A percentile compares a stretch with the other conserved stretches of the same genome.
These are phyloP conservation scores for Syzygium jambos DNA, from an alignment of 345 rosid genomes.

Conservation along the genomic window DNA sequence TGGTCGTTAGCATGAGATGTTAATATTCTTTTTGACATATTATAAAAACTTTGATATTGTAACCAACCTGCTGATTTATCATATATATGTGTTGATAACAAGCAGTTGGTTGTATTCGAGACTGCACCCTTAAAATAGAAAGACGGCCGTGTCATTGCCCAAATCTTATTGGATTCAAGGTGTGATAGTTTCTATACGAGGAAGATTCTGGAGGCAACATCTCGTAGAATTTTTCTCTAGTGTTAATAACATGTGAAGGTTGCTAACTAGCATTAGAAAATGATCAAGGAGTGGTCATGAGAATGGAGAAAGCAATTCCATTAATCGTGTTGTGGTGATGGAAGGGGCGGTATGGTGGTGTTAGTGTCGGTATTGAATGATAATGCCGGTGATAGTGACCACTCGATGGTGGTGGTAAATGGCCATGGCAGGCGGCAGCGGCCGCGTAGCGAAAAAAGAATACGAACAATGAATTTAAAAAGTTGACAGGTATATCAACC, in stretches of 20 bases:
- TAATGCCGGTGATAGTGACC: neutral
- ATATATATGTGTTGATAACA: no score
- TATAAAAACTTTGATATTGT: no score
- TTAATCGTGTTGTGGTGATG: neutral
- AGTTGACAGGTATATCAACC: neutral
- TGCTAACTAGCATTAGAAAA: neutral
- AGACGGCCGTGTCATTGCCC: no score
- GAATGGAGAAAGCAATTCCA: neutral
- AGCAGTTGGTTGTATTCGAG: no score
- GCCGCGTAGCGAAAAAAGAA: neutral
- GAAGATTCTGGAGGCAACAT: neutral
- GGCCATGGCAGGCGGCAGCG: fast-evolving
- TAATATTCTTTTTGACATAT: no score
- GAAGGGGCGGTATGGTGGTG: neutral
- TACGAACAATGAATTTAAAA: neutral
- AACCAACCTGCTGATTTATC: no score
- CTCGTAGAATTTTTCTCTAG: neutral
- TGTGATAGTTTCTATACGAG: neutral
- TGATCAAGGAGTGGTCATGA: neutral
- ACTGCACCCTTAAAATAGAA: no score
- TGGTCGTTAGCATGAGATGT: no score
- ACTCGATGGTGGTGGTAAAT: neutral
- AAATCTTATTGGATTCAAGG: no score
- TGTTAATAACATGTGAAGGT: neutral
- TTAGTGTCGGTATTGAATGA: neutral